phyloP scores from a whole-genome alignment of 2,329 filamentous ascomycete genomes.

The Leptographium flavum region DNA sequence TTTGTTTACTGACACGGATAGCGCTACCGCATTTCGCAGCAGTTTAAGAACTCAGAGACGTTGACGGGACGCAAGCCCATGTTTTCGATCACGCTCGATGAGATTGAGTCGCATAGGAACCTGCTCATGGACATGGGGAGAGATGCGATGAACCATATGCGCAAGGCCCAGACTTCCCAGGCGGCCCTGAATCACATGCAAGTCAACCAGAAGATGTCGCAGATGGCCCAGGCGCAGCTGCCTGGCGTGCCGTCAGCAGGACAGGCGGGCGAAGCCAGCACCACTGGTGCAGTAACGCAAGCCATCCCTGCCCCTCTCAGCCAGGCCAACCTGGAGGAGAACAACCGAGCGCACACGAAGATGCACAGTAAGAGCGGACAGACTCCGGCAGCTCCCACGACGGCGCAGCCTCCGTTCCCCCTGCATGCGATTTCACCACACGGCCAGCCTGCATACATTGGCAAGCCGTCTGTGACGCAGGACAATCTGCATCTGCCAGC shows the following conservation, averaged over 20 bases:
- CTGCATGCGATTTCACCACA: constrained; percentile 43
- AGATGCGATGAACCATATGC: constrained; percentile 18
- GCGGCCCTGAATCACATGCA: neutral
- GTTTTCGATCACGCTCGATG: constrained; percentile 36
- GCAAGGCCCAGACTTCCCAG: constrained; percentile 3
- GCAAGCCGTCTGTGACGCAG: constrained; percentile 34
- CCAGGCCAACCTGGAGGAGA: constrained; percentile 36
- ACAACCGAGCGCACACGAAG: constrained; percentile 33
- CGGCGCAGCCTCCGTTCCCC: constrained; percentile 39
- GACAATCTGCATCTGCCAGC: constrained; percentile 40
- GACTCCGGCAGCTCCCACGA: constrained; percentile 42
- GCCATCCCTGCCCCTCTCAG: constrained; percentile 21
- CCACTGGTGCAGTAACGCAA: neutral
- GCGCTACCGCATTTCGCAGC: constrained; percentile 37
- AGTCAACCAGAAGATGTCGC: constrained; percentile 8
- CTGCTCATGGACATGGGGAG: constrained; percentile 38
- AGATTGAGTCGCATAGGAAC: constrained; percentile 33
- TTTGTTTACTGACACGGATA: constrained; percentile 14
- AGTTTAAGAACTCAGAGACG: constrained; percentile 36
- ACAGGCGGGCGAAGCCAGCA: neutral
- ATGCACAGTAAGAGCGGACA: constrained; percentile 33
- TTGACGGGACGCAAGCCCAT: constrained; percentile 29
- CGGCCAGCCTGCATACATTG: constrained; percentile 42
- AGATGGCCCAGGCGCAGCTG: constrained; percentile 1
- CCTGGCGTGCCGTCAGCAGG: no score